Percentiles rank a stretch among this genome's conserved stretches.
Evolutionary conservation across 179 eudicot species (phyloP).

Genomic region (Camellia oleifera): DNA sequence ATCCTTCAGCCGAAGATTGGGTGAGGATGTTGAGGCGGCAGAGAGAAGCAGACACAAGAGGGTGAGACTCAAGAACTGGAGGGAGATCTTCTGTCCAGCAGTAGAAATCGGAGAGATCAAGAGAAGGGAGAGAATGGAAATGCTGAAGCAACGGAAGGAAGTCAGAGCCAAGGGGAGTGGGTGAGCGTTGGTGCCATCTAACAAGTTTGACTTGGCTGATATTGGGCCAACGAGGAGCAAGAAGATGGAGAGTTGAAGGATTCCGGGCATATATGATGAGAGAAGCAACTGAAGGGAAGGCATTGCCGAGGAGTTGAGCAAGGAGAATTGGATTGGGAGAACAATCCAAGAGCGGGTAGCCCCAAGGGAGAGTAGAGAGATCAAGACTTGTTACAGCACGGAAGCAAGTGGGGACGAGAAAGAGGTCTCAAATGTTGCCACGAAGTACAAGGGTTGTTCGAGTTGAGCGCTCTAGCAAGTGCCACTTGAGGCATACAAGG

Average conservation of each 20-base stretch:
- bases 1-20: slow-evolving; percentile 64
- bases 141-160: slow-evolving; percentile 29
- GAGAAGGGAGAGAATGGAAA: slow-evolving; percentile 12
- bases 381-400: slow-evolving; percentile 51
- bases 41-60: slow-evolving; percentile 13
- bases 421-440: slow-evolving; percentile 69
- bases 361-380: slow-evolving; percentile 85
- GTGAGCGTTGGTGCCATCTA: slow-evolving; percentile 58
- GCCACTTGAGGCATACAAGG: slow-evolving; percentile 59
- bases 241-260: slow-evolving; percentile 28
- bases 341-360: slow-evolving; percentile 38
- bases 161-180: slow-evolving; percentile 38
- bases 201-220: slow-evolving; percentile 49
- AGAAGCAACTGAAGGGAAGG: slow-evolving; percentile 44
- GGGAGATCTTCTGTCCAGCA: slow-evolving; percentile 89
- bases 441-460: slow-evolving; percentile 67
- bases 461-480: slow-evolving; percentile 50
- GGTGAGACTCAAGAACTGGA: slow-evolving; percentile 26
- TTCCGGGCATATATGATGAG: slow-evolving; percentile 53
- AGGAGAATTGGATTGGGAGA: slow-evolving; percentile 30
- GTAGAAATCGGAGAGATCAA: slow-evolving; percentile 65
- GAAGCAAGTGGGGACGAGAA: slow-evolving; percentile 58
- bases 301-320: slow-evolving; percentile 38
- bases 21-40: slow-evolving; percentile 45
- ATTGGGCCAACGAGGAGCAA: slow-evolving; percentile 31